Percentiles rank a stretch among this genome's conserved stretches.
These are phyloP conservation scores for Cutaneotrichosporon mucoides DNA, from an alignment of 1,284 basidiomycete species.

Conservation along the genomic window DNA sequence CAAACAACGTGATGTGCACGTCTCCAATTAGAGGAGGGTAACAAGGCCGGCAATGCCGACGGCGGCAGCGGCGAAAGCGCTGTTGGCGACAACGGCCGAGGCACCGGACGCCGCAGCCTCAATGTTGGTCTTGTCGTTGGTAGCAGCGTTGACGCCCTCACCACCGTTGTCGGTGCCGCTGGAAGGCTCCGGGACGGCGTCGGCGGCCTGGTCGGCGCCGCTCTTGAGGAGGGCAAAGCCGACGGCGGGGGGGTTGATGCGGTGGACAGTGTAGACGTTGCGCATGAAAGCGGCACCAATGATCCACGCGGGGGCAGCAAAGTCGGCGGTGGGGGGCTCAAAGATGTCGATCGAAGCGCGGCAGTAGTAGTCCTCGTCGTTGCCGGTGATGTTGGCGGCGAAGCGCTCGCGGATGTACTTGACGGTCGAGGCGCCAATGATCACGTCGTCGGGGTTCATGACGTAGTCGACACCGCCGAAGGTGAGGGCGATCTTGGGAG, in stretches of 20 bases:
- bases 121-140: not conserved
- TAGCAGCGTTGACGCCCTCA: not conserved
- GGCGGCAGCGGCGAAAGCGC: not conserved
- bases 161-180: not conserved
- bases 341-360: not conserved
- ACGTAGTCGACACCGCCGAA: constrained; percentile 12
- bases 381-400: not conserved
- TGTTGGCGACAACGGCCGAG: not conserved
- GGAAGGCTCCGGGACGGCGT: not conserved
- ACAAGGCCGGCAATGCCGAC: not conserved
- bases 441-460: constrained; percentile 4
- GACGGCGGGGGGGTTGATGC: constrained; percentile 67
- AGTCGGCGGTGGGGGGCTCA: not conserved
- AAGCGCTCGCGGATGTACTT: not conserved
- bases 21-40: not conserved
- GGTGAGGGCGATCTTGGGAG: constrained; percentile 1
- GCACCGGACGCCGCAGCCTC: not conserved
- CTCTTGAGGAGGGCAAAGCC: constrained; percentile 64
- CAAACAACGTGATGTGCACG: not conserved
- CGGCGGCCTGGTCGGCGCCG: not conserved
- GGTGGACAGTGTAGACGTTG: constrained; percentile 84
- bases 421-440: constrained; percentile 3
- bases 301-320: constrained; percentile 51
- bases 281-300: constrained; percentile 57
- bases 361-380: constrained; percentile 4